phyloP scores from a whole-genome alignment of 148 eudicot species.

The Agrostemma githago region DNA sequence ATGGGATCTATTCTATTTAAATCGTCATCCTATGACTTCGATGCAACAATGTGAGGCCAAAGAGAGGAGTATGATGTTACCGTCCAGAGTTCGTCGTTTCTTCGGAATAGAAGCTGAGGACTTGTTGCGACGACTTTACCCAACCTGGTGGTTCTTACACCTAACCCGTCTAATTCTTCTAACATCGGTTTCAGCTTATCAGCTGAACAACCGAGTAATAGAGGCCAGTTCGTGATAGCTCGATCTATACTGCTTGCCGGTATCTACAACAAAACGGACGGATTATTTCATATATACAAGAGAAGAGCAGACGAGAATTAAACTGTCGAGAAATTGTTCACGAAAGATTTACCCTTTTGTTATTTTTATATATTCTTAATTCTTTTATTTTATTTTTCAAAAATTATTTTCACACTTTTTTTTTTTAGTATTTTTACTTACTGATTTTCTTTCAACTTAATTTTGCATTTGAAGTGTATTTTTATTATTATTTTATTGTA shows the following conservation, averaged over 20 bases:
- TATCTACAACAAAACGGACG: constrained; percentile 42
- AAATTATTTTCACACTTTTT: no score
- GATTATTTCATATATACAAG: neutral
- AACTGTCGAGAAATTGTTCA: no score
- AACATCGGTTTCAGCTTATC: constrained; percentile 55
- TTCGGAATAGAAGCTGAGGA: constrained; percentile 71
- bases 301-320: neutral
- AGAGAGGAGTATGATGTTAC: constrained; percentile 24
- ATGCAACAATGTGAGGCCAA: neutral
- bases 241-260: constrained; percentile 38
- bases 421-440: no score
- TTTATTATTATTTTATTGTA: no score
- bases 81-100: constrained; percentile 60
- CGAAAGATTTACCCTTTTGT: no score
- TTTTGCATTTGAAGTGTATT: no score
- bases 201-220: constrained; percentile 65
- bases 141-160: constrained; percentile 42
- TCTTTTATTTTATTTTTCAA: no score
- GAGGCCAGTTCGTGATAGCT: constrained; percentile 70
- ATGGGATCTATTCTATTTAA: no score
- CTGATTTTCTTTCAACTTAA: no score
- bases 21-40: no score
- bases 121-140: constrained; percentile 62
- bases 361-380: no score
- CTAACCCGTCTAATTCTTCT: constrained; percentile 43